Conservation (phyloP, 106 monocot species). For the Ottelia alismoides region DNA sequence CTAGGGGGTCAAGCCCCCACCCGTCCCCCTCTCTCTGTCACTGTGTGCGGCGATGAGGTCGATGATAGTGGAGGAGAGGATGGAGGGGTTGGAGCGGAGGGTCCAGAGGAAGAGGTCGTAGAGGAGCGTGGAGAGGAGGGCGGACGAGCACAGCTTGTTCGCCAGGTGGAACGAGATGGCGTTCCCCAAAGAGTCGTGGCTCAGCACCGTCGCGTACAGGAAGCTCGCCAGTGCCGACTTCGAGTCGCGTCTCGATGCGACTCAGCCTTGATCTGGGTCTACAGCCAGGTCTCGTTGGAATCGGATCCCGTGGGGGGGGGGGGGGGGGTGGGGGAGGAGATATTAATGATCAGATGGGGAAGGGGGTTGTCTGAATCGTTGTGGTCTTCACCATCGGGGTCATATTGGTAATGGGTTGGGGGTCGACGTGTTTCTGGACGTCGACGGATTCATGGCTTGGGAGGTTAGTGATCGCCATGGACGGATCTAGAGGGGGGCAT, state of each 20-base stretch:
- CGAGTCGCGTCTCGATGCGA: conserved; percentile 8
- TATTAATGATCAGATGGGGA: no score
- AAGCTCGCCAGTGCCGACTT: conserved; percentile 10
- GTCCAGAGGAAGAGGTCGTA: conserved; percentile 15
- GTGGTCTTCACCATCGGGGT: no score
- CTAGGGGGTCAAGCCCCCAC: no score
- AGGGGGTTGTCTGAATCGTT: no score
- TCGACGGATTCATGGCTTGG: no score
- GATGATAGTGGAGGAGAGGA: conserved; percentile 3
- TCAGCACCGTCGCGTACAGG: no score
- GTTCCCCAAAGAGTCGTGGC: no score
- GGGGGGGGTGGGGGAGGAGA: background rate
- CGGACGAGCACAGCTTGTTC: conserved; percentile 16
- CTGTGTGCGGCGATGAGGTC: conserved; percentile 10
- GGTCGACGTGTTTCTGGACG: no score
- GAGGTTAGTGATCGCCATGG: no score
- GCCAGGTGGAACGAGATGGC: conserved; percentile 20
- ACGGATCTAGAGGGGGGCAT: no score
- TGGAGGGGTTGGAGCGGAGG: conserved; percentile 4
- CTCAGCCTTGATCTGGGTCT: conserved; percentile 13
- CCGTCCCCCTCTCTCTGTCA: no score
- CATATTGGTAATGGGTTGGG: no score
- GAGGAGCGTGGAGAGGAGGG: conserved; percentile 18
- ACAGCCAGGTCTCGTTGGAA: conserved; percentile 6
- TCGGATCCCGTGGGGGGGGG: conserved; percentile 6